Conservation (phyloP, 2,329 filamentous ascomycete species). For the Pseudophaeomoniella oleicola region DNA sequence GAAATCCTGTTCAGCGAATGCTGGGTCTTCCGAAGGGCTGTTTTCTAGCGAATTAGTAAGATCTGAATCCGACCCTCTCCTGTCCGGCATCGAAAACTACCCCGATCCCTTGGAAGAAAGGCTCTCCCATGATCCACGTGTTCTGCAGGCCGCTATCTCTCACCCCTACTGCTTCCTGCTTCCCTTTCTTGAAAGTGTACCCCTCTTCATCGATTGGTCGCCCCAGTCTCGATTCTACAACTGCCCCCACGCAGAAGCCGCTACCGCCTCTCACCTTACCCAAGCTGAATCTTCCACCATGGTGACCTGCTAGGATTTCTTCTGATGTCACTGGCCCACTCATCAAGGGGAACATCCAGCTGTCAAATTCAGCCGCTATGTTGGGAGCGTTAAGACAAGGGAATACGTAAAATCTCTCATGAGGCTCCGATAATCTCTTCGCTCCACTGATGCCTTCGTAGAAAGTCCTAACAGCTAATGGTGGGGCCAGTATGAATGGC, state of each 20-base stretch:
- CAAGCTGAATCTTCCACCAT: conserved; percentile 9
- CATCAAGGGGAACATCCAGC: conserved; percentile 8
- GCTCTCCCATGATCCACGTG: conserved; percentile 11
- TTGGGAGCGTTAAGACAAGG: conserved; percentile 10
- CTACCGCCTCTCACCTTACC: conserved; percentile 7
- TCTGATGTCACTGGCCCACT: conserved; percentile 3
- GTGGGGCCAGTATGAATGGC: conserved; percentile 11
- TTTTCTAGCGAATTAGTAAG: conserved; percentile 7
- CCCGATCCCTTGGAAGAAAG: conserved; percentile 11
- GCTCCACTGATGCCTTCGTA: conserved; percentile 10
- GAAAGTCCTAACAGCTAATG: conserved; percentile 4
- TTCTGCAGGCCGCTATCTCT: conserved; percentile 6
- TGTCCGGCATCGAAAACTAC: conserved; percentile 9
- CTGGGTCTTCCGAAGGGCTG: too few species aligned
- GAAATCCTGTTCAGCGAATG: too few species aligned
- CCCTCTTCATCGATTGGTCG: conserved; percentile 1
- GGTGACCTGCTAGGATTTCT: conserved; percentile 8
- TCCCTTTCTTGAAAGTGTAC: neutral
- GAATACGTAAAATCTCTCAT: conserved; percentile 8
- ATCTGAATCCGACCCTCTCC: conserved; percentile 9
- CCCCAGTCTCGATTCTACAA: conserved; percentile 6
- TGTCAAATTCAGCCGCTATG: conserved; percentile 9
- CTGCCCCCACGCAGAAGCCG: conserved; percentile 6
- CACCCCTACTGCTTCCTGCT: neutral
- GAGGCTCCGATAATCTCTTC: conserved; percentile 4